A percentile compares a stretch with the other conserved stretches of the same genome.
phyloP scores from a whole-genome alignment of 768 basidiomycete genomes.

The Hypholoma sublateritium region DNA sequence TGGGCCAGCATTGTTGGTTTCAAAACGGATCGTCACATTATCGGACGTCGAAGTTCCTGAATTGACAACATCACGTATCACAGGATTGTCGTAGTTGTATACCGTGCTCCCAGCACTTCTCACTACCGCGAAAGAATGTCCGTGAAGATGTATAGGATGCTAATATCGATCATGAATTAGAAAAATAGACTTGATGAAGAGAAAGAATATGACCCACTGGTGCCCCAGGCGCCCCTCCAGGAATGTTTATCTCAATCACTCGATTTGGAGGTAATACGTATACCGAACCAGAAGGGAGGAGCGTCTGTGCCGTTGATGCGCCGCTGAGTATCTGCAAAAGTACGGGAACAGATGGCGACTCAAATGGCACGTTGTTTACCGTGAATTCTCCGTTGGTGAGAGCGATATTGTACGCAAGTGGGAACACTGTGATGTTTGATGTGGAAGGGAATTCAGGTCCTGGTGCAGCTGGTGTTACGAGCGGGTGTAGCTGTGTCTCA shows the following conservation, averaged over 20 bases:
- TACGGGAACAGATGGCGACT: constrained; percentile 39
- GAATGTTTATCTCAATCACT: constrained; percentile 45
- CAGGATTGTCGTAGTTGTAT: constrained; percentile 51
- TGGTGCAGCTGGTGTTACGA: constrained; percentile 25
- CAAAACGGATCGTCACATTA: constrained; percentile 54
- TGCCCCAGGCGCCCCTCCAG: constrained; percentile 30
- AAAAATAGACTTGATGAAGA: not conserved
- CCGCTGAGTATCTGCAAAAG: constrained; percentile 47
- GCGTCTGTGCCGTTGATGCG: constrained; percentile 25
- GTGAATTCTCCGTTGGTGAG: constrained; percentile 20
- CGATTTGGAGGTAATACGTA: constrained; percentile 38
- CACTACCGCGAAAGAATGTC: constrained; percentile 41
- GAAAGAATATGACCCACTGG: constrained; percentile 25
- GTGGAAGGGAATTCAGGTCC: constrained; percentile 22
- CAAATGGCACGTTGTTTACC: constrained; percentile 33
- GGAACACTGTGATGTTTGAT: constrained; percentile 33
- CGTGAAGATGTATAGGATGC: constrained; percentile 46
- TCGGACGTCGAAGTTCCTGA: constrained; percentile 26
- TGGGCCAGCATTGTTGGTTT: constrained; percentile 62
- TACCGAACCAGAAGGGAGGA: constrained; percentile 38
- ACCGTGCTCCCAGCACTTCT: constrained; percentile 35
- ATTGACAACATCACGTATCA: constrained; percentile 37
- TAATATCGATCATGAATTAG: constrained; percentile 2
- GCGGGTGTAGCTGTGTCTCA: constrained; percentile 35
- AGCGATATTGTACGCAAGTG: constrained; percentile 27